A percentile compares a stretch with the other conserved stretches of the same genome.
Conservation (phyloP, 2,329 filamentous ascomycete species). For the Xylaria polymorpha region DNA sequence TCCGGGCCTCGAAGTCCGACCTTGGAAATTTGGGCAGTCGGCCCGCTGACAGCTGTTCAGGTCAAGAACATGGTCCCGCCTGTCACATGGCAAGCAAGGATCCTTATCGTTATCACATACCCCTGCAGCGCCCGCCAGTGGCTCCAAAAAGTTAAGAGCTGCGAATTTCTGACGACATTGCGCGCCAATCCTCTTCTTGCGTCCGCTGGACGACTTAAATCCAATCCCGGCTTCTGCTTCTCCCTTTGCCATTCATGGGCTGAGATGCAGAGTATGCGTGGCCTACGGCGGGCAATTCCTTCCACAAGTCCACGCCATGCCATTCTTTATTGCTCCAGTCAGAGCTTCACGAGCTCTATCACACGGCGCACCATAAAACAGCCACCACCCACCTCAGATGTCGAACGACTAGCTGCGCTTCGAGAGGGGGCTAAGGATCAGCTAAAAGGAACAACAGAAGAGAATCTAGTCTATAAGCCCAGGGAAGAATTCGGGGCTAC, state of each 20-base stretch:
- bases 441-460: not conserved
- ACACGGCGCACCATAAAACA: conserved; percentile 4
- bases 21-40: conserved; percentile 25
- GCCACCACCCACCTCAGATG: not conserved
- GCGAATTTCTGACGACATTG: conserved; percentile 35
- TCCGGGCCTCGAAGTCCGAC: conserved; percentile 12
- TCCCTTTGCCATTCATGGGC: conserved; percentile 44
- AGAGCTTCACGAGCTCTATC: conserved; percentile 28
- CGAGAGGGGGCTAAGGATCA: not conserved
- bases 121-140: not conserved
- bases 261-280: conserved; percentile 49
- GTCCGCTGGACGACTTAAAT: conserved; percentile 1
- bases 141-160: conserved; percentile 8
- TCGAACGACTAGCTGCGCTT: not conserved
- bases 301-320: conserved; percentile 39
- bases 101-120: conserved; percentile 29
- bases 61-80: too few relatives aligned
- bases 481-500: not conserved
- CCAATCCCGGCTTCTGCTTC: conserved; percentile 22
- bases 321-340: not conserved
- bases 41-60: conserved; percentile 22
- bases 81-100: not conserved
- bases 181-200: conserved; percentile 6
- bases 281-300: conserved; percentile 43
- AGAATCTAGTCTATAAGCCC: not conserved